Evolutionary conservation across 305 asterid genomes (phyloP).

Genomic region (Coffea humblotiana): DNA sequence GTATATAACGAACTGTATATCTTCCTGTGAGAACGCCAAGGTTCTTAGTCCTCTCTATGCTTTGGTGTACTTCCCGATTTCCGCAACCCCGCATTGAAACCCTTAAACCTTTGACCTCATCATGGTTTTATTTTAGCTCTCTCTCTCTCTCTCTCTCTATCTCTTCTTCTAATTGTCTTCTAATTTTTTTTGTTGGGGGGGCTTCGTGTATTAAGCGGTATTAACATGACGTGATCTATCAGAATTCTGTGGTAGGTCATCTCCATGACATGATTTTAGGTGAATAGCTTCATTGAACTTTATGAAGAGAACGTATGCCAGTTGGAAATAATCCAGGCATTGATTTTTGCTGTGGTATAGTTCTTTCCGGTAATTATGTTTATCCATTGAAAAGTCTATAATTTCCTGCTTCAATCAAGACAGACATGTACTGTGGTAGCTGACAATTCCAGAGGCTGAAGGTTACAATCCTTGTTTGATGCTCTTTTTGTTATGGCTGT

Average conservation of each 20-base stretch:
- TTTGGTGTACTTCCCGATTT: neutral
- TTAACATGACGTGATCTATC: neutral
- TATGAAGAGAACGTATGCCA: neutral
- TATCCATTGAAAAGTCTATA: too few relatives aligned
- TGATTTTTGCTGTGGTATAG: neutral
- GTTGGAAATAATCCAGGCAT: too few relatives aligned
- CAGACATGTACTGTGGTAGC: too few relatives aligned
- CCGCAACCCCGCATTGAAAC: neutral
- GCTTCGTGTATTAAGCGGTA: neutral
- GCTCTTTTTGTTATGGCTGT: too few relatives aligned
- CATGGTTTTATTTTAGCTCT: neutral
- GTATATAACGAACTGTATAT: conserved; percentile 81
- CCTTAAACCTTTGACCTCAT: neutral
- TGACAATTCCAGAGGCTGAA: too few relatives aligned
- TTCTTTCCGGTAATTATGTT: neutral
- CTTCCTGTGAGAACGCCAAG: conserved; percentile 92
- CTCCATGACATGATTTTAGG: neutral
- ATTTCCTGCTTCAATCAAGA: too few relatives aligned
- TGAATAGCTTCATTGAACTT: neutral
- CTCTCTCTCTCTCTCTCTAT: neutral
- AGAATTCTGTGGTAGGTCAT: neutral
- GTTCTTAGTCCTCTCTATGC: conserved; percentile 30
- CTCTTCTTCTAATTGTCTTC: too few relatives aligned
- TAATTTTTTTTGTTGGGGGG: neutral
- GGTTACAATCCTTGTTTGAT: too few relatives aligned